Base-by-base conservation (phyloP, 2,329 filamentous ascomycete species). In the Hymenotorrendiella dingleyae region DNA sequence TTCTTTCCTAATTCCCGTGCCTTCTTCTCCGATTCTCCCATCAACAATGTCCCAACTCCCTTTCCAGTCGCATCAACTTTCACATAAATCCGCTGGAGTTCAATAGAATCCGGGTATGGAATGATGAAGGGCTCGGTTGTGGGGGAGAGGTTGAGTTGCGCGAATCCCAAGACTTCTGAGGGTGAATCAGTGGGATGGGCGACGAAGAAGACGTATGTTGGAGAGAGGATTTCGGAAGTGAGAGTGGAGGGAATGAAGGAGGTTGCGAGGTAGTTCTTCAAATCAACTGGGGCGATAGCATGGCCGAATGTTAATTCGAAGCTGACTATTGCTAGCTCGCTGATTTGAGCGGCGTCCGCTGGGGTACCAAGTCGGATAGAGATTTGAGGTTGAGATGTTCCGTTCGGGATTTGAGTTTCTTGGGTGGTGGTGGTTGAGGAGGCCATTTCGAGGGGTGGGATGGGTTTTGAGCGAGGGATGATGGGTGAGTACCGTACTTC, bases 31-130 rank as follows among this genome's bases (percentile, higher is more conserved):
- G 62, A 45, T 12, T 37, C 47, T 8, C 40, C 44, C 30, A 55
- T 59, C n/a, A 68, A 50, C 22, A 54, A 47, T 37, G 54, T 63
- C 4, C 64, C 70, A 1, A 70, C 53, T 0, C 69, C 68, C 9
- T 43, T 49, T 0, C 69, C 68, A 29, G 70, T 67, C 6, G 48
- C 51, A 2, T 48, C 40, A 0, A 51, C 40, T 27, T 62, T 47
- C 2, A 72, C 64, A 42, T 72, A 72, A 1, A 72, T 53, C 9
- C 70, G 50, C 49, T 70, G 67, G 22, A 72, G 46, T 51, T 72
- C 68, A 3, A 69, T 57, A 0, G 47, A 56, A 2, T 53, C 50
- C 3, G 30, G 12, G 7, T 20, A 26, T 1, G 57, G 39, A 1
- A 45, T 54, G 10, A 71, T 43, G 33, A 65, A 69, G 1, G 66